Evolutionary conservation across 2,329 filamentous ascomycete species (phyloP).

Genomic region (Apiospora hydei): DNA sequence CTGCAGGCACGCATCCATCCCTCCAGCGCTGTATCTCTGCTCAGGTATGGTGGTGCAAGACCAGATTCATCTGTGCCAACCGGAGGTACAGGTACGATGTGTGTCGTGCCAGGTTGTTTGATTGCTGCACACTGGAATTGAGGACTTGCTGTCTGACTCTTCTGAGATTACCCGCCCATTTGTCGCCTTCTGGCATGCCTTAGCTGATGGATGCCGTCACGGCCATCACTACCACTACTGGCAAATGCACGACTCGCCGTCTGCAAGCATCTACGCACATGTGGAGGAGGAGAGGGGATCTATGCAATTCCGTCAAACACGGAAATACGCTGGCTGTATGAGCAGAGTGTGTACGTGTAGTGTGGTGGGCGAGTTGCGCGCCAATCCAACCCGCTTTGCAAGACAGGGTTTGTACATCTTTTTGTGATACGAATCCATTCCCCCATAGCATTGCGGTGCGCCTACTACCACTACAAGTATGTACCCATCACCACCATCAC

Average conservation of each 20-base stretch:
- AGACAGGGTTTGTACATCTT: not conserved
- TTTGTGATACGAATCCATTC: slow-evolving; percentile 7
- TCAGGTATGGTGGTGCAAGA: slow-evolving; percentile 15
- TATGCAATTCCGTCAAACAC: slow-evolving; percentile 14
- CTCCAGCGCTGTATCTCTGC: not conserved
- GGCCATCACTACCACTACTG: slow-evolving; percentile 12
- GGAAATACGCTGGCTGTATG: slow-evolving; percentile 1
- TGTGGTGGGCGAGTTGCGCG: not conserved
- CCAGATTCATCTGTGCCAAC: slow-evolving; percentile 13
- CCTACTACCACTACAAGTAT: no score
- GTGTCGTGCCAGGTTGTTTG: slow-evolving; percentile 9
- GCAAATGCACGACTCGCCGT: slow-evolving; percentile 18
- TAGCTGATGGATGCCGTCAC: slow-evolving; percentile 9
- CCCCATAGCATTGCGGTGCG: not conserved
- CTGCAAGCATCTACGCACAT: slow-evolving; percentile 17
- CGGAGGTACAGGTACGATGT: slow-evolving; percentile 6
- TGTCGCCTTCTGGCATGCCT: slow-evolving; percentile 3
- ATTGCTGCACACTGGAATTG: slow-evolving; percentile 9
- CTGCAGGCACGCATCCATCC: not conserved
- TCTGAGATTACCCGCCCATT: slow-evolving; percentile 16
- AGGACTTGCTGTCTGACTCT: slow-evolving; percentile 1
- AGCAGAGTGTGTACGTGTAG: not conserved
- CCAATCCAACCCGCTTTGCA: slow-evolving; percentile 11
- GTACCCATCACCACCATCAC: not conserved
- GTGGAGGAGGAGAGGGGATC: slow-evolving; percentile 7